Conservation (phyloP, 352 stramenopile species). For the Globisporangium mamillatum region DNA sequence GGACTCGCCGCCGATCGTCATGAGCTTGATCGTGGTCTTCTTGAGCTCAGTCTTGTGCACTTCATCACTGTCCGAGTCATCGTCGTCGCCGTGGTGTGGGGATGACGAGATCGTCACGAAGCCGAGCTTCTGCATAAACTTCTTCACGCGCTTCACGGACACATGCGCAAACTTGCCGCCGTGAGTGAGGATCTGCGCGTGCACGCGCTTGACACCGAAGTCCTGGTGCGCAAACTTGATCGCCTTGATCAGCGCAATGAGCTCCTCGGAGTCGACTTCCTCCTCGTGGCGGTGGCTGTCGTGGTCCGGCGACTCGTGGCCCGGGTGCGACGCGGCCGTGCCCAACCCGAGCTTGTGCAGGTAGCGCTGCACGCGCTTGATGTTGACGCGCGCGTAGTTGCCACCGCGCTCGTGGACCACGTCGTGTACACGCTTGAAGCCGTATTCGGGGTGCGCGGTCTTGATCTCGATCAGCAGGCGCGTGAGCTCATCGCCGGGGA, state of each 20-base stretch:
- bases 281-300: conserved; percentile 16
- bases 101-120: conserved; percentile 34
- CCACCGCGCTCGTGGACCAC: conserved; percentile 30
- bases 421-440: conserved; percentile 33
- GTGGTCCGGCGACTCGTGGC: conserved; percentile 25
- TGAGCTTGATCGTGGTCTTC: conserved; percentile 60
- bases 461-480: conserved; percentile 40
- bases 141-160: conserved; percentile 79
- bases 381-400: conserved; percentile 28
- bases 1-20: conserved; percentile 77
- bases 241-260: conserved; percentile 82
- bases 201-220: conserved; percentile 81
- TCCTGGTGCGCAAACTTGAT: conserved; percentile 86
- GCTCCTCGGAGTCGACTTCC: conserved; percentile 63
- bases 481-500: conserved; percentile 31
- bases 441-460: conserved; percentile 35
- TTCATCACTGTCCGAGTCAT: conserved; percentile 19
- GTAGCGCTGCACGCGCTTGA: conserved; percentile 40
- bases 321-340: conserved; percentile 9
- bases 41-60: conserved; percentile 15
- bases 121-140: conserved; percentile 83
- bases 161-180: conserved; percentile 76
- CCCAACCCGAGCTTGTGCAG: conserved; percentile 26
- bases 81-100: conserved; percentile 27
- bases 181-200: conserved; percentile 73